Evolutionary conservation across 495 filamentous ascomycete genomes (phyloP).

Genomic region (Amorphotheca resinae): DNA sequence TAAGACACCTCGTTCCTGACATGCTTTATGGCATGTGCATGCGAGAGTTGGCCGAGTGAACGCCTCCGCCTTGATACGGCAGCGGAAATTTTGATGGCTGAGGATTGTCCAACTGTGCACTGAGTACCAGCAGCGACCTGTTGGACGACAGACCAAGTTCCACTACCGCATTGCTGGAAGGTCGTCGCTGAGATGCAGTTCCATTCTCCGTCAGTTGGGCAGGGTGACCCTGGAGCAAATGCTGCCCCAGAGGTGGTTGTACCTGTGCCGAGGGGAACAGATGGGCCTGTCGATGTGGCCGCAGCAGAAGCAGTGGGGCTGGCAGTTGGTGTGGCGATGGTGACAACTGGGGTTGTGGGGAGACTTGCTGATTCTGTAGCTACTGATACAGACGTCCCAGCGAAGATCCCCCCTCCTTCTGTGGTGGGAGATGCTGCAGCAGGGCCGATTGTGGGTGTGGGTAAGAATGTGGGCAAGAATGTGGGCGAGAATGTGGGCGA

Average conservation of each 20-base stretch:
- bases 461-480: not conserved
- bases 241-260: conserved; percentile 9
- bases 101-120: conserved; percentile 41
- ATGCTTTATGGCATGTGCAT: not conserved
- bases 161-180: conserved; percentile 54
- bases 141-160: conserved; percentile 42
- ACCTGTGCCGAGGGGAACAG: conserved; percentile 9
- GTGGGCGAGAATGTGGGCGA: not conserved
- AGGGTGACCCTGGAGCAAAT: conserved; percentile 27
- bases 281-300: not conserved
- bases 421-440: not conserved
- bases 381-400: no score
- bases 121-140: conserved; percentile 45
- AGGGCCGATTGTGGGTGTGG: no score
- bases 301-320: not conserved
- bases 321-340: no score
- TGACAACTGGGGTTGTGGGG: conserved; percentile 6
- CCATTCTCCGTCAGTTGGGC: conserved; percentile 44
- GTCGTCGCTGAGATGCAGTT: conserved; percentile 50
- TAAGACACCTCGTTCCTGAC: not conserved
- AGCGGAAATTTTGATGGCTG: conserved; percentile 27
- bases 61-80: conserved; percentile 13
- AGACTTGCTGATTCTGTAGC: not conserved
- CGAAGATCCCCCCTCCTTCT: no score
- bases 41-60: not conserved